A percentile compares a stretch with the other conserved stretches of the same genome.
These are phyloP conservation scores for Coniosporium tulheliwenetii DNA, from an alignment of 2,329 filamentous ascomycete species.

Conservation along the genomic window DNA sequence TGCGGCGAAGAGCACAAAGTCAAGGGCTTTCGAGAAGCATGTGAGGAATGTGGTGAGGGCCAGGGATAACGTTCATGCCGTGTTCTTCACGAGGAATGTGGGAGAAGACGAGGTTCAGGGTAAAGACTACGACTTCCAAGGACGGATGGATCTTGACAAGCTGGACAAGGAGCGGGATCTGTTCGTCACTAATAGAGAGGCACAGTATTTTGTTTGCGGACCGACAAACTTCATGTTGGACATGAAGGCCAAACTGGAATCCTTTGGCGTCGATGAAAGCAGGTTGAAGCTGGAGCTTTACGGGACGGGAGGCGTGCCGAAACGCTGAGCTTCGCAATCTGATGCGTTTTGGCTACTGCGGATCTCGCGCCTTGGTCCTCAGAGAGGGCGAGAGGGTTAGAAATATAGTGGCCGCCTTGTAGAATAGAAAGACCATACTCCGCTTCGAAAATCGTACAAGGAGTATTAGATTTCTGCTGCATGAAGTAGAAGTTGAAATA, in stretches of 20 bases:
- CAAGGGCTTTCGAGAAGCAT: slow-evolving; percentile 40
- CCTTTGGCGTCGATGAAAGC: slow-evolving; percentile 38
- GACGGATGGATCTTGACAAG: slow-evolving; percentile 42
- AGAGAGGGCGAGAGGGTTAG: too few species aligned
- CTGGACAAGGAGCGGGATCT: slow-evolving; percentile 38
- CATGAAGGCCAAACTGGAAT: slow-evolving; percentile 35
- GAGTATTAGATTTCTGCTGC: slow-evolving; percentile 21
- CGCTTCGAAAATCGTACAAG: too few species aligned
- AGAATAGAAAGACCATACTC: too few species aligned
- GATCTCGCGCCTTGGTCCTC: too few species aligned
- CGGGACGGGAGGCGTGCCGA: background rate
- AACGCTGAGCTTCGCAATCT: background rate
- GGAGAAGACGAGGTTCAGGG: slow-evolving; percentile 30
- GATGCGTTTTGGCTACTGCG: too few species aligned
- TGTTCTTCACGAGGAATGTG: slow-evolving; percentile 43
- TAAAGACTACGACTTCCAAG: slow-evolving; percentile 42
- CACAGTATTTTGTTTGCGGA: slow-evolving; percentile 60
- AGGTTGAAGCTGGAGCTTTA: slow-evolving; percentile 45
- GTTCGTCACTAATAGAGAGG: slow-evolving; percentile 34
- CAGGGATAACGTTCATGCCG: slow-evolving; percentile 32
- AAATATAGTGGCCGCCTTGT: too few species aligned
- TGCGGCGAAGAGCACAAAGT: slow-evolving; percentile 33
- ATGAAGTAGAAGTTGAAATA: too few species aligned
- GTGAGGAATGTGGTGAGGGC: slow-evolving; percentile 27
- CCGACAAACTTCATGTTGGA: slow-evolving; percentile 55